phyloP scores from a whole-genome alignment of 768 basidiomycete species.

The Xerocomellus intermedius region DNA sequence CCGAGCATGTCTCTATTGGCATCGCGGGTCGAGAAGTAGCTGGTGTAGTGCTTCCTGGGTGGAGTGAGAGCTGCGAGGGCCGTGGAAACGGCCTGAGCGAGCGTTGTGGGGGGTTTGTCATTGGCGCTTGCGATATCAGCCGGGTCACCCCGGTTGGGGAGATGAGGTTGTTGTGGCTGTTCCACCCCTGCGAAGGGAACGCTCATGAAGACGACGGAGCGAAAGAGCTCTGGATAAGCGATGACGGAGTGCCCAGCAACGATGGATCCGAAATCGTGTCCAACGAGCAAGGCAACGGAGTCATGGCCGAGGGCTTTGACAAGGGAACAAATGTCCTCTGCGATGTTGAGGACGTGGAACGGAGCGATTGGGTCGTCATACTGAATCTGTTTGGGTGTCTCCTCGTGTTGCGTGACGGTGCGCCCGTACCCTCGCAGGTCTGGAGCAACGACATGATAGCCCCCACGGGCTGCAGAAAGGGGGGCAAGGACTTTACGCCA shows the following conservation, averaged over 20 bases:
- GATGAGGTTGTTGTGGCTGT: constrained; percentile 19
- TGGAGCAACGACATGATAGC: constrained; percentile 62
- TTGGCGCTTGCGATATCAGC: background rate
- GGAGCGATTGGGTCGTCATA: constrained; percentile 52
- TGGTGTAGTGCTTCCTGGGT: constrained; percentile 57
- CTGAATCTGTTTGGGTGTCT: constrained; percentile 17
- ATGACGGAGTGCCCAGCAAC: constrained; percentile 54
- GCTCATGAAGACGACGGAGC: constrained; percentile 58
- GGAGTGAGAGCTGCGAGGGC: constrained; percentile 42
- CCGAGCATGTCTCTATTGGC: constrained; percentile 47
- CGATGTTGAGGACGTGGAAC: constrained; percentile 51
- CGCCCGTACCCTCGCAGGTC: constrained; percentile 59
- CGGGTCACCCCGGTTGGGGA: constrained; percentile 1
- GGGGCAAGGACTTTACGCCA: constrained; percentile 60
- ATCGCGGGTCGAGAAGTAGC: constrained; percentile 46
- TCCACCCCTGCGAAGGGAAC: constrained; percentile 52
- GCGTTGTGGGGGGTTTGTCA: constrained; percentile 10
- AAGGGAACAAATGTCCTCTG: constrained; percentile 50
- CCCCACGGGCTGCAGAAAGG: constrained; percentile 39
- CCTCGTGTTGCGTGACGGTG: constrained; percentile 28
- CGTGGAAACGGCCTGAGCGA: constrained; percentile 4
- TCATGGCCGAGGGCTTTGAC: constrained; percentile 50
- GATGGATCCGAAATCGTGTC: constrained; percentile 59
- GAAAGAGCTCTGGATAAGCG: constrained; percentile 55
- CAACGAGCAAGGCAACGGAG: constrained; percentile 49